phyloP scores from a whole-genome alignment of 768 basidiomycete species.

The Austroboletus eburneus region DNA sequence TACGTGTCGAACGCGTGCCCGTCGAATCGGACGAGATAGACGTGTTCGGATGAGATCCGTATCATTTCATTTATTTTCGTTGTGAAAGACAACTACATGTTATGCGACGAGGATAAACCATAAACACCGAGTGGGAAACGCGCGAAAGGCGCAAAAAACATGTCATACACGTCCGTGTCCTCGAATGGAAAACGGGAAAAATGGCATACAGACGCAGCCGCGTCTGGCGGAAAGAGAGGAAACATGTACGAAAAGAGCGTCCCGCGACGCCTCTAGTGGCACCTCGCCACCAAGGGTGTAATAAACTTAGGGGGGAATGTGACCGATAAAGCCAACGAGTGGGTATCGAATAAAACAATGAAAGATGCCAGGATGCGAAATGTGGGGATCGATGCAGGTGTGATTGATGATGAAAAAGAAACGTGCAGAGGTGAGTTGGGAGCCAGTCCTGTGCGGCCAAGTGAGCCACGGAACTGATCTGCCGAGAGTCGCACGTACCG shows the following conservation, averaged over 20 bases:
- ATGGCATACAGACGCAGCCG: slow-evolving; percentile 1
- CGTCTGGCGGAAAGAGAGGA: background rate
- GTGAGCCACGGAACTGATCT: background rate
- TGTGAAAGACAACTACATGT: background rate
- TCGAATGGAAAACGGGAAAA: background rate
- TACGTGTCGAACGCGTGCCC: background rate
- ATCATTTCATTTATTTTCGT: background rate
- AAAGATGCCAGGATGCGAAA: slow-evolving; percentile 15
- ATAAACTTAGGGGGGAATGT: slow-evolving; percentile 10
- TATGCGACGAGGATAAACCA: background rate
- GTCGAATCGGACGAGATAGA: background rate
- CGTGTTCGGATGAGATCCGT: slow-evolving; percentile 3
- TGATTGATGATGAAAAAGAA: slow-evolving; percentile 16
- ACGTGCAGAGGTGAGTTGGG: slow-evolving; percentile 12
- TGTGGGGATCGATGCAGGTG: slow-evolving; percentile 10
- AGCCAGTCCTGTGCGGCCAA: slow-evolving; percentile 20
- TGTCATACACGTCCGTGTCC: slow-evolving; percentile 7
- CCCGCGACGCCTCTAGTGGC: slow-evolving; percentile 9
- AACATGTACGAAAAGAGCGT: slow-evolving; percentile 1
- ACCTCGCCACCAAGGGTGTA: slow-evolving; percentile 7
- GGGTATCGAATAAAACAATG: slow-evolving; percentile 8
- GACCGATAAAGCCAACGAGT: background rate
- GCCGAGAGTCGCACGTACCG: slow-evolving; percentile 12
- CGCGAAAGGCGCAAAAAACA: slow-evolving; percentile 2
- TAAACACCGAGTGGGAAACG: background rate